These are phyloP conservation scores for Hypholoma fasciculare DNA, from an alignment of 768 basidiomycete species.

Conservation along the genomic window DNA sequence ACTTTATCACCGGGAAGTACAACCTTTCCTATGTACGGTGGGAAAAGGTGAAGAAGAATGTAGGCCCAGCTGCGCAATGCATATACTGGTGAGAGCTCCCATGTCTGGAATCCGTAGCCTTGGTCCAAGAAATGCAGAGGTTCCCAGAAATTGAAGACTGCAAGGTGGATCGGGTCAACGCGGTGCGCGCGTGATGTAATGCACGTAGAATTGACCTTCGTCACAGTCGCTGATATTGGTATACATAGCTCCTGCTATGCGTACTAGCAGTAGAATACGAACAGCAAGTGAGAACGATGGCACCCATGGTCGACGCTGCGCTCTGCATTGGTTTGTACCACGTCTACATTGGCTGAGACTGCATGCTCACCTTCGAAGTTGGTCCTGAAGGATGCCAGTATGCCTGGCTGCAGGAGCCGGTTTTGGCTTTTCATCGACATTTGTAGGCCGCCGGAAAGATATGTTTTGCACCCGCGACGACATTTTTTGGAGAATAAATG, in stretches of 20 bases:
- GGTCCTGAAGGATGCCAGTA: constrained; percentile 76
- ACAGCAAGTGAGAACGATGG: constrained; percentile 85
- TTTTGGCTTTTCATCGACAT: constrained; percentile 24
- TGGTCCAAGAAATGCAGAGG: constrained; percentile 89
- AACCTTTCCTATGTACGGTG: constrained; percentile 54
- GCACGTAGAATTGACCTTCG: constrained; percentile 62
- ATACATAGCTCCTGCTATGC: constrained; percentile 90
- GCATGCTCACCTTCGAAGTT: constrained; percentile 62
- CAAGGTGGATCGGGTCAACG: not conserved
- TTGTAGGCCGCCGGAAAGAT: constrained; percentile 48
- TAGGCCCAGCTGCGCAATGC: constrained; percentile 97
- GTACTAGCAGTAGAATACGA: constrained; percentile 77
- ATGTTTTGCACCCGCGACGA: constrained; percentile 41
- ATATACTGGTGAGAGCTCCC: constrained; percentile 91
- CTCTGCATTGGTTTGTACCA: constrained; percentile 34
- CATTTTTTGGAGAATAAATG: constrained; percentile 22
- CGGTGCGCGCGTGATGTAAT: not conserved
- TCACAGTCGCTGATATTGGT: constrained; percentile 94
- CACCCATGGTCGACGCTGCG: constrained; percentile 78
- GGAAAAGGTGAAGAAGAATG: constrained; percentile 76
- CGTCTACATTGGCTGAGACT: not conserved
- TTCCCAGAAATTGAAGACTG: constrained; percentile 99
- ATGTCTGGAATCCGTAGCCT: constrained; percentile 94
- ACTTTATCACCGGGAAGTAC: constrained; percentile 69
- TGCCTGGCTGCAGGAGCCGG: constrained; percentile 41